Percentiles rank a stretch among this genome's conserved stretches.
Conservation (phyloP, 1,284 basidiomycete species). For the Apiotrichum sp. region DNA sequence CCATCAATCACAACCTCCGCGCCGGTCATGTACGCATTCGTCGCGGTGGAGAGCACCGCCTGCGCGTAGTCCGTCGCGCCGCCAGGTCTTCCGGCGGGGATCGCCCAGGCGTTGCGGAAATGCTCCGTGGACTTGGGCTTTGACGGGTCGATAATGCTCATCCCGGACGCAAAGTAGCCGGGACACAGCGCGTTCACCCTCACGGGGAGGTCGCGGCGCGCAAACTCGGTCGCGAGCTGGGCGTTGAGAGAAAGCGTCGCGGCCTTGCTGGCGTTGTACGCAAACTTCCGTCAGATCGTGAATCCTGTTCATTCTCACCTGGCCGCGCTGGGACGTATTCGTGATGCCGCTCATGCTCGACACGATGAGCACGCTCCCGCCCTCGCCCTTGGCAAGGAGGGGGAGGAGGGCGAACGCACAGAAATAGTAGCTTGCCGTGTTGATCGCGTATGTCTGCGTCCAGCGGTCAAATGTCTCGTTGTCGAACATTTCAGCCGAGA, state of each 20-base stretch:
- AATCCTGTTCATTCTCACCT: neutral
- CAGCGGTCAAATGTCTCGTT: slow-evolving; percentile 39
- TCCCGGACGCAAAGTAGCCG: slow-evolving; percentile 39
- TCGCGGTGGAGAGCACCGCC: slow-evolving; percentile 12
- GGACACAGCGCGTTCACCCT: slow-evolving; percentile 28
- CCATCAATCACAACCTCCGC: slow-evolving; percentile 41
- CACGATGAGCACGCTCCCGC: slow-evolving; percentile 45
- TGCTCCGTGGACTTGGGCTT: slow-evolving; percentile 13
- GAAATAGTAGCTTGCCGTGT: slow-evolving; percentile 45
- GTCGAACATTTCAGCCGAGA: slow-evolving; percentile 42
- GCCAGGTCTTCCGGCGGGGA: slow-evolving; percentile 41
- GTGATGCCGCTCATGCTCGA: slow-evolving; percentile 21
- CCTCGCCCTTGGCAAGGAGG: slow-evolving; percentile 39
- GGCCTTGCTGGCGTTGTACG: slow-evolving; percentile 22
- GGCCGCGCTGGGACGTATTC: slow-evolving; percentile 9
- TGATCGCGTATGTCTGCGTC: slow-evolving; percentile 40
- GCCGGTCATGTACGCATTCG: slow-evolving; percentile 43
- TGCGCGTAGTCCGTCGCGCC: slow-evolving; percentile 43
- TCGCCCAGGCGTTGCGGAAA: slow-evolving; percentile 33
- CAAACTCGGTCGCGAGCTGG: slow-evolving; percentile 29
- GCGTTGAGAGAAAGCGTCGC: slow-evolving; percentile 25
- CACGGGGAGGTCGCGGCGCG: slow-evolving; percentile 22
- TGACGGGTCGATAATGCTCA: slow-evolving; percentile 31
- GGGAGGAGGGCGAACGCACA: slow-evolving; percentile 46
- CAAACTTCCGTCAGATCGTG: slow-evolving; percentile 1